Percentiles rank a stretch among this genome's conserved stretches.
Conservation (phyloP, 257 asterid species). For the Oldenlandia corymbosa region DNA sequence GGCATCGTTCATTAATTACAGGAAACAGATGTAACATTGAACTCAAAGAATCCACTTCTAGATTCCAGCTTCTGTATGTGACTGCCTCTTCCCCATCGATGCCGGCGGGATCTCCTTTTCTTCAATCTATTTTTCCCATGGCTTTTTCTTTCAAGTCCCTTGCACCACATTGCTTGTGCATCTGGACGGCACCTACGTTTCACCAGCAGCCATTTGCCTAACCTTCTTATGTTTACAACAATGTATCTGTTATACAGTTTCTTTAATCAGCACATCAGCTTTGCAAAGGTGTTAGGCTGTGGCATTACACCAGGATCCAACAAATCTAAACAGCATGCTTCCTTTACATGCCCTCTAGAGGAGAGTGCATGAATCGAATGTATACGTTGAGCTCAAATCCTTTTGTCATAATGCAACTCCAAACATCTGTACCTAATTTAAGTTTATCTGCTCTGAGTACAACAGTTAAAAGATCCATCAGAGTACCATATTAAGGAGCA, state of each 20-base stretch:
- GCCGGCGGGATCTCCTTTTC: constrained; percentile 69
- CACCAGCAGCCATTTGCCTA: constrained; percentile 77
- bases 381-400: constrained; percentile 79
- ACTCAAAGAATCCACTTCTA: not conserved
- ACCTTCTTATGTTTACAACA: constrained; percentile 89
- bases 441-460: constrained; percentile 68
- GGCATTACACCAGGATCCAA: constrained; percentile 91
- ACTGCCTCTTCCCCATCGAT: constrained; percentile 61
- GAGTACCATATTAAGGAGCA: constrained; percentile 72
- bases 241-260: constrained; percentile 75
- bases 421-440: constrained; percentile 58
- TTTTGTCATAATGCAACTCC: constrained; percentile 65
- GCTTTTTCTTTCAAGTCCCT: constrained; percentile 72
- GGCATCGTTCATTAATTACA: too few relatives aligned
- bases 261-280: constrained; percentile 68
- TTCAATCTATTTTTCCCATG: constrained; percentile 55
- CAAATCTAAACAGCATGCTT: constrained; percentile 89
- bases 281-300: constrained; percentile 92
- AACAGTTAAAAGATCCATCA: constrained; percentile 67
- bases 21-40: not conserved
- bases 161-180: constrained; percentile 85
- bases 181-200: constrained; percentile 75
- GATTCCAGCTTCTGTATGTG: constrained; percentile 24
- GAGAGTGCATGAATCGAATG: constrained; percentile 82
- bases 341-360: constrained; percentile 78